Evolutionary conservation across 192 early-diverging fungal species (phyloP).

Genomic region (Mortierella antarctica): DNA sequence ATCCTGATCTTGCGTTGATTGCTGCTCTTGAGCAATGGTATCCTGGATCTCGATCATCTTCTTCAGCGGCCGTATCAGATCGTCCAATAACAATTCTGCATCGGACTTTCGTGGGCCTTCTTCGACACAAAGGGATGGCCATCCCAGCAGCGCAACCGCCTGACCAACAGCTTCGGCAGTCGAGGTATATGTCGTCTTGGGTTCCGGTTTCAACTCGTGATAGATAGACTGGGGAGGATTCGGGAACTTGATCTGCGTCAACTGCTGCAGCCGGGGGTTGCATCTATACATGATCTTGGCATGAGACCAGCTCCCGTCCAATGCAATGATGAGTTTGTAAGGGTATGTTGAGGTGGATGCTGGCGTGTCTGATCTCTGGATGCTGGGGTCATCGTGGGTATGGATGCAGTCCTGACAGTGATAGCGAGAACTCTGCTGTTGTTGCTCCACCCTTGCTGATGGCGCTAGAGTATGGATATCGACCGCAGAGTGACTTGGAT

Average conservation of each 20-base stretch:
- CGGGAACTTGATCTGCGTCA: conserved; percentile 47
- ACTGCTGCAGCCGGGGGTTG: conserved; percentile 50
- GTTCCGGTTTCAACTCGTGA: conserved; percentile 49
- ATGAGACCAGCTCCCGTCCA: conserved; percentile 55
- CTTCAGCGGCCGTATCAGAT: conserved; percentile 38
- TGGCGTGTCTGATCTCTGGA: not conserved
- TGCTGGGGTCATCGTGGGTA: not conserved
- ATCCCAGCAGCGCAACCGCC: conserved; percentile 42
- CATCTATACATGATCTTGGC: conserved; percentile 54
- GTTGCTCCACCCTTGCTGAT: not conserved
- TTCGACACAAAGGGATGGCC: conserved; percentile 5
- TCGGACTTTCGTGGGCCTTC: conserved; percentile 2
- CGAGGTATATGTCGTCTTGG: conserved; percentile 42
- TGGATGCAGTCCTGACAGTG: conserved; percentile 30
- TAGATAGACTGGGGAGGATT: conserved; percentile 50
- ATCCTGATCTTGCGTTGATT: not conserved
- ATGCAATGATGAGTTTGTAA: conserved; percentile 45
- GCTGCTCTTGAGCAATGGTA: conserved; percentile 19
- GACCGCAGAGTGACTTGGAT: conserved; percentile 39
- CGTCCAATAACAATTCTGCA: conserved; percentile 29
- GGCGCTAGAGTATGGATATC: conserved; percentile 24
- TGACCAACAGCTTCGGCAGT: conserved; percentile 53
- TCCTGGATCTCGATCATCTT: conserved; percentile 50
- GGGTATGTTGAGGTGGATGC: conserved; percentile 13
- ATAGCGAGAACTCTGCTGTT: conserved; percentile 19